phyloP scores from a whole-genome alignment of 371 early-diverging fungal species.

The Mucor sp. region DNA sequence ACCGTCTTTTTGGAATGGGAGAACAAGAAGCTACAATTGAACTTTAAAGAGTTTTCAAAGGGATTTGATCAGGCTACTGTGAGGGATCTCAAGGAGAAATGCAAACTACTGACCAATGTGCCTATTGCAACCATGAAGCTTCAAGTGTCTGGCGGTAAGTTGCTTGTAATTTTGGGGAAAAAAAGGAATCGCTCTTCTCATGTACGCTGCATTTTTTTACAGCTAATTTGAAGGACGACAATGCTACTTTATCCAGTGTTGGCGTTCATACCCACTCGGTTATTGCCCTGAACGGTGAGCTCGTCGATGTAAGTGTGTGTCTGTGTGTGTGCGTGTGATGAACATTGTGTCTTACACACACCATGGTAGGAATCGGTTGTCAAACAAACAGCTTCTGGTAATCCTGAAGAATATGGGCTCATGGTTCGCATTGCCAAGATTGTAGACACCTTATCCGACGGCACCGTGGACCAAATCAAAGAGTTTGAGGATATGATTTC shows the following conservation, averaged over 20 bases:
- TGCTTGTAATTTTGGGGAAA: neutral
- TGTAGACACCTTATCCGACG: slow-evolving; percentile 19
- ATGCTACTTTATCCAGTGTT: slow-evolving; percentile 54
- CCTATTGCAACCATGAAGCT: slow-evolving; percentile 51
- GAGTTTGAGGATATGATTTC: slow-evolving; percentile 24
- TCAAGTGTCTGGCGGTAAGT: slow-evolving; percentile 47
- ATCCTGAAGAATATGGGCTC: slow-evolving; percentile 51
- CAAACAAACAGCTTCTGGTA: slow-evolving; percentile 56
- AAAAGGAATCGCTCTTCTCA: neutral
- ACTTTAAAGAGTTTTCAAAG: slow-evolving; percentile 35
- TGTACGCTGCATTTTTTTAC: neutral
- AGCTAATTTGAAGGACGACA: slow-evolving; percentile 68
- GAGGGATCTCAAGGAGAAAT: slow-evolving; percentile 41
- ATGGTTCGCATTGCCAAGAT: slow-evolving; percentile 36
- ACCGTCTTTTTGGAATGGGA: slow-evolving; percentile 41
- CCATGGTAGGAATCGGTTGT: slow-evolving; percentile 44
- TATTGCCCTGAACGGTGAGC: slow-evolving; percentile 55
- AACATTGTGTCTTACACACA: neutral
- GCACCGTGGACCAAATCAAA: slow-evolving; percentile 19
- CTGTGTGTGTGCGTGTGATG: neutral
- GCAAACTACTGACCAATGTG: slow-evolving; percentile 44
- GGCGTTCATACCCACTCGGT: slow-evolving; percentile 55
- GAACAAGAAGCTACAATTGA: slow-evolving; percentile 29
- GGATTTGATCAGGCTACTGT: slow-evolving; percentile 45
- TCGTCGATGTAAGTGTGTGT: slow-evolving; percentile 50